These are phyloP conservation scores for Alternaria sp. DNA, from an alignment of 2,329 filamentous ascomycete species.

Conservation along the genomic window DNA sequence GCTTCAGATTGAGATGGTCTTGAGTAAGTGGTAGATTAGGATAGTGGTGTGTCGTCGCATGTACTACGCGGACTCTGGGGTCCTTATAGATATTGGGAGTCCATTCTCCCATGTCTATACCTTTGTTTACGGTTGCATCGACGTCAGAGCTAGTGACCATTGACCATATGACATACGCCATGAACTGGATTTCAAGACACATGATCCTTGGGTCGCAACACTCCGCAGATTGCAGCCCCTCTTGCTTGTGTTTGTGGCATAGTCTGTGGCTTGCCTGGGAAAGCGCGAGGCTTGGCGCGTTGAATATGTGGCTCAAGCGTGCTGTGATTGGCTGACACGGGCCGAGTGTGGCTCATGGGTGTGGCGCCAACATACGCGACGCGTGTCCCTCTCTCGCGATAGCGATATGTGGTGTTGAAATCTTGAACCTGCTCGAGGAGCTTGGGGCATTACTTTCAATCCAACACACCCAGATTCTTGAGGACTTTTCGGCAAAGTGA, in stretches of 20 bases:
- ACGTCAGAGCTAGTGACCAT: background rate
- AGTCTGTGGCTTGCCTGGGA: background rate
- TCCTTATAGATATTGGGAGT: background rate
- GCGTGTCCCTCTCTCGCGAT: background rate
- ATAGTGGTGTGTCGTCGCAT: background rate
- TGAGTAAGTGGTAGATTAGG: background rate
- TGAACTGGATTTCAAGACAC: background rate
- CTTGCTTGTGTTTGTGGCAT: background rate
- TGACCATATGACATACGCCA: background rate
- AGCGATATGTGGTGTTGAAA: background rate
- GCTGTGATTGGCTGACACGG: background rate
- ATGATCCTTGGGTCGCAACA: background rate
- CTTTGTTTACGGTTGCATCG: background rate
- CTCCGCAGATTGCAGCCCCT: background rate
- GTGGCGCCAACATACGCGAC: background rate
- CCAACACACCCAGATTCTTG: background rate
- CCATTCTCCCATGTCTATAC: background rate
- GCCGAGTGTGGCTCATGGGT: conserved; percentile 1
- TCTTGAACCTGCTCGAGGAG: background rate
- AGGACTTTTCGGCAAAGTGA: background rate
- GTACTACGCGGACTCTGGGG: background rate
- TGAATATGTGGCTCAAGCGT: background rate
- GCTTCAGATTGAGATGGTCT: background rate
- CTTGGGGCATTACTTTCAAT: accelerated
- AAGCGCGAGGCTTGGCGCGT: background rate